Evolutionary conservation across 176 grass and related monocot genomes (phyloP), one percentile per base, ranked within the genome.

Genomic region (Tillandsia fasciculata): DNA sequence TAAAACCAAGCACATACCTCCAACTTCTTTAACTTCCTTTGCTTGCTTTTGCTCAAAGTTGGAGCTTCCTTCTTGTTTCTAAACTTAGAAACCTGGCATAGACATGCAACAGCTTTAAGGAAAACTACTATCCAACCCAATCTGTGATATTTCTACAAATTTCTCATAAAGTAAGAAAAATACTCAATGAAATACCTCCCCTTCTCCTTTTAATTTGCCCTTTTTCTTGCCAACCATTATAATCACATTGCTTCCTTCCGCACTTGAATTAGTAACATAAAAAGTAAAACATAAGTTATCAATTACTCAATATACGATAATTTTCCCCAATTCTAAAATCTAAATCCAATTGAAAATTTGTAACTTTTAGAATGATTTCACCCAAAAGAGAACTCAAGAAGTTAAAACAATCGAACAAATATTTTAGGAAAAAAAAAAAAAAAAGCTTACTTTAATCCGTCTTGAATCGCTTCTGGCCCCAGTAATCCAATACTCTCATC

Each of bases 31-130:
- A 92, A 66, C 56, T 78, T 99, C 71, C 82, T 99, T 10, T 80
- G 77, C 67, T 90, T 92, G 76, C 47, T 85, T 72, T 99, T 99
- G 80, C 89, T 90, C 79, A 93, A 83, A 65, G 76, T 80, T 49
- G 56, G 82, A 53, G 66, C 84, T 75, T 82, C 82, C 64, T 83
- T 96, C 29, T 49, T 78, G 65, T 76, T 84, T 22, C 18, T 67
- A 61, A 78, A 85, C 67, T 91, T 75, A 47, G 54, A 77, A 75
- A 69, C 82, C 82, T 87, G 47, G 14, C 29, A 79, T 52, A 78
- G 22, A 78, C 11, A 42, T 54, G 12, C 3, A 17, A 65, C 11
- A 68, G 53, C 22, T 68, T 53, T 48, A 12, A 53, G 15, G 15
- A 2, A 53, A 42, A 20, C 64, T 9, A 68, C 66, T 0, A 13